A percentile compares a stretch with the other conserved stretches of the same genome.
Conservation (phyloP, 352 stramenopile genomes). For the Blastocystis sp. region DNA sequence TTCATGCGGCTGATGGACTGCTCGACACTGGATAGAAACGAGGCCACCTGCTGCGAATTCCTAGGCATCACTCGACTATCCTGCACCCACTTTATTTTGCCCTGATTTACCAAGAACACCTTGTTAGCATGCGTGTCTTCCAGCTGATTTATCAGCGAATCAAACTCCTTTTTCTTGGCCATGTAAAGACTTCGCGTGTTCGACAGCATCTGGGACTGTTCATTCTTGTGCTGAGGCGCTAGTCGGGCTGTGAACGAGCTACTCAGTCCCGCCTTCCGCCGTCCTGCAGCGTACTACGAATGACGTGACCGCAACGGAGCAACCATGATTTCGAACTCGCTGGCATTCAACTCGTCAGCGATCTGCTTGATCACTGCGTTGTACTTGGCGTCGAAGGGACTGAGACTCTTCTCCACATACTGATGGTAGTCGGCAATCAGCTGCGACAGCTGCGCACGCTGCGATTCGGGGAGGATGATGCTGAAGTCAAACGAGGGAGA, state of each 20-base stretch:
- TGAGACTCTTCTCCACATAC: neutral
- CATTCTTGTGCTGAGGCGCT: neutral
- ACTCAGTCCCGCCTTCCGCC: neutral
- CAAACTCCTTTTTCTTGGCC: neutral
- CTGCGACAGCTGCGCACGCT: neutral
- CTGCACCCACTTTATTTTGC: neutral
- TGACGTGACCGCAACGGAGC: neutral
- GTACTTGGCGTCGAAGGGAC: neutral
- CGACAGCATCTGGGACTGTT: neutral
- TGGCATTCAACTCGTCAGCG: neutral
- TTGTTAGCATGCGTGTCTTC: neutral
- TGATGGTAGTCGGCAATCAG: neutral
- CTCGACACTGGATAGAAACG: neutral
- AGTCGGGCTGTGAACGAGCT: neutral
- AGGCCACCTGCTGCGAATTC: neutral
- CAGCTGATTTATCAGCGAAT: neutral
- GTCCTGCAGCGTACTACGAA: neutral
- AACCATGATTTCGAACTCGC: neutral
- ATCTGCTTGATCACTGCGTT: neutral
- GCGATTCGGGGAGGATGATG: neutral
- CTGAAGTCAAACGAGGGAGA: neutral
- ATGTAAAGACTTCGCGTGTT: neutral
- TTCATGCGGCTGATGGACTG: neutral
- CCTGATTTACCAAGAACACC: neutral
- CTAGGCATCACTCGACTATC: neutral